A percentile compares a stretch with the other conserved stretches of the same genome.
Evolutionary conservation across 139 green algal genomes (phyloP).

Genomic region (Chlorella vulgaris): DNA sequence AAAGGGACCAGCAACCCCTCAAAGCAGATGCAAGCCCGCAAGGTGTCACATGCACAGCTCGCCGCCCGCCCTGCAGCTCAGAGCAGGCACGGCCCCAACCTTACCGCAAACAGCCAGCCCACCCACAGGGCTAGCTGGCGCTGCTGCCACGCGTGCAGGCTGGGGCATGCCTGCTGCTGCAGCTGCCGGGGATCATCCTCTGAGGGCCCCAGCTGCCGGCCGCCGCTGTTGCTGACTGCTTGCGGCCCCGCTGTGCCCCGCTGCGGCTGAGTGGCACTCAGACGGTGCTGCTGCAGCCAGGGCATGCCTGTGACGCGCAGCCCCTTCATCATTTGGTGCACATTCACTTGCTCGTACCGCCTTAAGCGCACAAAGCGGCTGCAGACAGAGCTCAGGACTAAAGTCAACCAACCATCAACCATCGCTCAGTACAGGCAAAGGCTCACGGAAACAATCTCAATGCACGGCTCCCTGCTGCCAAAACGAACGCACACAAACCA

Average conservation of each 20-base stretch:
- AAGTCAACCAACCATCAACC: no score
- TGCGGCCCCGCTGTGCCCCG: conserved; percentile 16
- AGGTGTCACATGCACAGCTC: no score
- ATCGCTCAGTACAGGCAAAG: no score
- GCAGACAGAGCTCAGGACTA: background rate
- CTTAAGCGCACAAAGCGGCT: conserved; percentile 61
- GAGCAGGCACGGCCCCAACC: background rate
- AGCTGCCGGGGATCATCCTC: background rate
- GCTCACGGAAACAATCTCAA: no score
- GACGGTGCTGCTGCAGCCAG: conserved; percentile 58
- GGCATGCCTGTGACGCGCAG: conserved; percentile 47
- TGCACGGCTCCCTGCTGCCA: no score
- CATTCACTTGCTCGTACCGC: conserved; percentile 73
- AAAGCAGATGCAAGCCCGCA: no score
- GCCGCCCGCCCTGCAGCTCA: no score
- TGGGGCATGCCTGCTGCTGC: conserved; percentile 10
- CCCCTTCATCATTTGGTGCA: conserved; percentile 63
- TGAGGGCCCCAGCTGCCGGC: background rate
- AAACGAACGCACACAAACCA: background rate
- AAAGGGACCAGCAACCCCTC: no score
- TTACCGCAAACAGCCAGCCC: conserved; percentile 70
- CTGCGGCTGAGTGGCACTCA: background rate
- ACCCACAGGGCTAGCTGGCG: conserved; percentile 68
- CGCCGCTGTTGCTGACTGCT: background rate
- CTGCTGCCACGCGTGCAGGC: conserved; percentile 15